Base-by-base conservation (phyloP, 2,329 filamentous ascomycete species). In the Domatiomyces catenatus region DNA sequence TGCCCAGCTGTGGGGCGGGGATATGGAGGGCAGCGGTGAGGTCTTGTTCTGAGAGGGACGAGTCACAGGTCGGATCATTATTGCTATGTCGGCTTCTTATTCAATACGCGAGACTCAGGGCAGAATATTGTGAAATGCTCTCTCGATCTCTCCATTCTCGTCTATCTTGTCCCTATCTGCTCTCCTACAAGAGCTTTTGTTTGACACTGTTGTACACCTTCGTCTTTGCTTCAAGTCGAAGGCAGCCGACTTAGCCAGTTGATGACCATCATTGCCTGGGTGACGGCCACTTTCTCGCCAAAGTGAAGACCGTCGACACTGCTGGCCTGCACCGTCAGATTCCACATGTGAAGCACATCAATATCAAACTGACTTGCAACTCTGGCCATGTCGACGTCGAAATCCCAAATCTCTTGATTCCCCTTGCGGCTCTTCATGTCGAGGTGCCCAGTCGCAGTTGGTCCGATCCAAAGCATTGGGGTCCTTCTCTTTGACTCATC, bases 11-110 rank as follows among this genome's bases (percentile, higher is more conserved):
- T 56, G 47, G 56, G 90, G 90, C 1, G 95, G 95, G 61, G 89
- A 94, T 68, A 84, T 84, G 24, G 88, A 94, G 70, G 84, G 83
- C 58, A 73, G 80, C 52, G 86, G 83, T 15, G 86, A 92, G 65
- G 75, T 84, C 42, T 66, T 90, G 32, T 74, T 86, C 59, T 87
- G 69, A 74, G 56, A 28, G 32, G 22, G 22, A 24, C 22, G 44
- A 19, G 6, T 43, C 8, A 24, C 36, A 19, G 5, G 32, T 42
- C 45, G 22, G n/a, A 32, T 15, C 45, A 15, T 24, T 48, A 22
- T 45, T 42, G 19, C 17, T 20, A 42, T 48, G 28, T 50, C 2
- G 12, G 28, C 7, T 7, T 44, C 15, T 22, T 19, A 15, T 19
- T n/a, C 10, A 12, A 17, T 2, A 10, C 4, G 48, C 28, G 20